A percentile compares a stretch with the other conserved stretches of the same genome.
Conservation (phyloP, 23 red algal species). For the Gracilaria domingensis region DNA sequence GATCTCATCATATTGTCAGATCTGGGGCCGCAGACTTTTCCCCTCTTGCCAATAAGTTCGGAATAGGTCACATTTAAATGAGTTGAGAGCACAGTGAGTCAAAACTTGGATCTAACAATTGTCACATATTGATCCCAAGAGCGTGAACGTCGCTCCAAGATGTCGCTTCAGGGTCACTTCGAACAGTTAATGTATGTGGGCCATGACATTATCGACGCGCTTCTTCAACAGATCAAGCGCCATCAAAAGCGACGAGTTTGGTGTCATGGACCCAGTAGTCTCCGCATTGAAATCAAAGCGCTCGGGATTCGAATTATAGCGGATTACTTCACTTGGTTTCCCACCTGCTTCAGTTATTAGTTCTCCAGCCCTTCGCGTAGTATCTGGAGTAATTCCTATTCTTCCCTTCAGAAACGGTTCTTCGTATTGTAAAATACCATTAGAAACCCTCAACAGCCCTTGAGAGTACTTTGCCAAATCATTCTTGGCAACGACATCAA, state of each 20-base stretch:
- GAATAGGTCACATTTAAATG: too few relatives aligned
- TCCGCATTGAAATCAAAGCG: constrained; percentile 80
- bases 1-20: background rate
- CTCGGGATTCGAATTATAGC: constrained; percentile 56
- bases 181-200: constrained; percentile 31
- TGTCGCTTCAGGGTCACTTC: background rate
- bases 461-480: constrained; percentile 64
- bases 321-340: constrained; percentile 59
- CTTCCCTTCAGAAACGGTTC: constrained; percentile 65
- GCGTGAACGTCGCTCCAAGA: too few relatives aligned
- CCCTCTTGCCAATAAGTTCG: background rate
- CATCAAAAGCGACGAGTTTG: constrained; percentile 40
- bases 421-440: constrained; percentile 69
- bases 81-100: too few relatives aligned
- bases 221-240: constrained; percentile 68
- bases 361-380: constrained; percentile 62
- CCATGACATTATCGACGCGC: constrained; percentile 41
- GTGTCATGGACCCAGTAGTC: constrained; percentile 75
- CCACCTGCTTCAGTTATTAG: constrained; percentile 55
- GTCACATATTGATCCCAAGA: too few relatives aligned
- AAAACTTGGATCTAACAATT: too few relatives aligned
- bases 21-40: background rate
- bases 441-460: constrained; percentile 61
- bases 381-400: constrained; percentile 76
- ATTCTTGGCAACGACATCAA: constrained; percentile 53